A percentile compares a stretch with the other conserved stretches of the same genome.
phyloP scores from a whole-genome alignment of 805 yeast genomes.

The Huiozyma naganishii region DNA sequence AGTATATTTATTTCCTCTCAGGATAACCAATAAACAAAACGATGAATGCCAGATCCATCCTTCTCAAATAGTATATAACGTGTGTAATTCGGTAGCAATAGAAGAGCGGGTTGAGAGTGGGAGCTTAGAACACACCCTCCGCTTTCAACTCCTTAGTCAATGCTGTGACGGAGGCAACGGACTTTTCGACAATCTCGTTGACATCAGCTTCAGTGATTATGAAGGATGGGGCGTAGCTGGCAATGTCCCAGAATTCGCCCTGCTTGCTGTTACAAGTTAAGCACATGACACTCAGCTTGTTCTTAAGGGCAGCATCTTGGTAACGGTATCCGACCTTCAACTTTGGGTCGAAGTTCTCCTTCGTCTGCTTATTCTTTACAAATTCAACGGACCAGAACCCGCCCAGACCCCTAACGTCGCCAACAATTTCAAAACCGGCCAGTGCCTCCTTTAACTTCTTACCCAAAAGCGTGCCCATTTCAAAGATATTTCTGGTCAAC shows the following conservation, averaged over 20 bases:
- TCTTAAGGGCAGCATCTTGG: constrained; percentile 30
- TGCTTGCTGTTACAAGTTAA: constrained; percentile 32
- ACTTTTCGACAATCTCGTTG: constrained; percentile 31
- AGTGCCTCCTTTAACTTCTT: constrained; percentile 28
- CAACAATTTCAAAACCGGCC: constrained; percentile 33
- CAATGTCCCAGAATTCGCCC: constrained; percentile 31
- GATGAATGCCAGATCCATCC: no score
- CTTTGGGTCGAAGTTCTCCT: constrained; percentile 35
- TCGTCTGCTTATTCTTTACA: constrained; percentile 42
- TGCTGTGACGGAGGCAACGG: constrained; percentile 32
- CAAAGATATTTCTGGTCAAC: constrained; percentile 33
- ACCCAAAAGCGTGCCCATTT: constrained; percentile 35
- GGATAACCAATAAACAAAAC: no score
- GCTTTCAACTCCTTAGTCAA: constrained; percentile 6
- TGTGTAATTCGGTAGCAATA: no score
- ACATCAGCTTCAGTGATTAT: constrained; percentile 34
- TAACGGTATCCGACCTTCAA: constrained; percentile 30
- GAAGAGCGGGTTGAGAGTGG: neutral
- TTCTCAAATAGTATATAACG: no score
- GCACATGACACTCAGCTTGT: constrained; percentile 41
- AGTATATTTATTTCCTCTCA: no score
- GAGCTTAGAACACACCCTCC: constrained; percentile 8
- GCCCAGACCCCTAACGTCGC: constrained; percentile 55
- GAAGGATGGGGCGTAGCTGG: constrained; percentile 39
- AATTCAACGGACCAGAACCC: constrained; percentile 50